These are phyloP conservation scores for Nidula niveotomentosa DNA, from an alignment of 1,284 basidiomycete species.

Conservation along the genomic window DNA sequence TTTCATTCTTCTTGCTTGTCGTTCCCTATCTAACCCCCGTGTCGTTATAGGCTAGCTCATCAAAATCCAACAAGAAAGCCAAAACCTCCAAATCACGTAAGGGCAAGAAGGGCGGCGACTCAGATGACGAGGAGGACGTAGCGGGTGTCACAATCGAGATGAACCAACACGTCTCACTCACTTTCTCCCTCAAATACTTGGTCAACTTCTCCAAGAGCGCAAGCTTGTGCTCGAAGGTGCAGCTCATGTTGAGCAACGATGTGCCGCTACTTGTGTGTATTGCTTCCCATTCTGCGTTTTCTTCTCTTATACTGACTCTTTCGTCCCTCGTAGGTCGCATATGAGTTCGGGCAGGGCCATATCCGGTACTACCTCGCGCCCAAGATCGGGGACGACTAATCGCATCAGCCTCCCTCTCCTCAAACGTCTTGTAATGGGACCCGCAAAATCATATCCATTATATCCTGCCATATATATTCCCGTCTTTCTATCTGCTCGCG, in stretches of 20 bases:
- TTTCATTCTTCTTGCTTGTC: not conserved
- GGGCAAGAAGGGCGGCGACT: conserved; percentile 44
- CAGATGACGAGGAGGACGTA: conserved; percentile 46
- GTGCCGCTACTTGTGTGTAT: conserved; percentile 80
- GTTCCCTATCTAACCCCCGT: not conserved
- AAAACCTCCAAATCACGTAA: conserved; percentile 37
- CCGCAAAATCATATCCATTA: too few relatives aligned
- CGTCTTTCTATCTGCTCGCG: too few relatives aligned
- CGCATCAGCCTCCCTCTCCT: too few relatives aligned
- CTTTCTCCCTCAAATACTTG: conserved; percentile 97
- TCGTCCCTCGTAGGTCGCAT: conserved; percentile 62
- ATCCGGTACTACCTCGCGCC: conserved; percentile 89
- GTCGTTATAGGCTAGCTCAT: conserved; percentile 13
- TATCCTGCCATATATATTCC: too few relatives aligned
- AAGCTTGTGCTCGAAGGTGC: conserved; percentile 71
- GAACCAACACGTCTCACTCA: conserved; percentile 90
- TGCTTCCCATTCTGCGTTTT: conserved; percentile 3
- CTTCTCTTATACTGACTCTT: conserved; percentile 1
- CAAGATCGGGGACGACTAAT: conserved; percentile 82
- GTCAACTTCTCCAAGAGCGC: conserved; percentile 96
- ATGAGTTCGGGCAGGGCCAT: conserved; percentile 80
- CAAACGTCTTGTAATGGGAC: too few relatives aligned
- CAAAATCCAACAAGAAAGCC: conserved; percentile 41
- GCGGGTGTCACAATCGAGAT: conserved; percentile 78
- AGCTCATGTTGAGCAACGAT: conserved; percentile 86